Evolutionary conservation across 2,329 filamentous ascomycete genomes (phyloP).

Genomic region (Neonectria faginata): DNA sequence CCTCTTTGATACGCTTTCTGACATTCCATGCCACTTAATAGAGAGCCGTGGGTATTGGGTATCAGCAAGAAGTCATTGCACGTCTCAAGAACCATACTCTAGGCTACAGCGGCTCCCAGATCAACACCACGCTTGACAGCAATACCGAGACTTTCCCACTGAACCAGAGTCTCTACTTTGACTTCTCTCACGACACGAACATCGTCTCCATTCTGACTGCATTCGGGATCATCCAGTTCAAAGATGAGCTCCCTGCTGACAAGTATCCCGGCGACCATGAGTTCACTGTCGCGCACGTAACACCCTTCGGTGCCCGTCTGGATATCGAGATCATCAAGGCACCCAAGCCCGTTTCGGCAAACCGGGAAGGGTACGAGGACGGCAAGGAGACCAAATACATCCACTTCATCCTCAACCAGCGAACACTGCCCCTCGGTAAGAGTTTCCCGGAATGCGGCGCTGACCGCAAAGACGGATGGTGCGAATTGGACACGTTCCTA

Average conservation of each 20-base stretch:
- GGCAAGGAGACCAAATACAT: slow-evolving; percentile 74
- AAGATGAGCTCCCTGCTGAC: slow-evolving; percentile 66
- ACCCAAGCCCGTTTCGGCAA: slow-evolving; percentile 69
- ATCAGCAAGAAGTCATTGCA: slow-evolving; percentile 78
- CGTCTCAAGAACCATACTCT: slow-evolving; percentile 75
- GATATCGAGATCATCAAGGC: slow-evolving; percentile 80
- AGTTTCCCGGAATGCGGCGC: slow-evolving; percentile 74
- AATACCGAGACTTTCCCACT: slow-evolving; percentile 77
- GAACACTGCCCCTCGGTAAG: slow-evolving; percentile 75
- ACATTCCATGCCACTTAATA: slow-evolving; percentile 37
- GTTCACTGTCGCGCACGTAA: slow-evolving; percentile 74
- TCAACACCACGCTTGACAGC: slow-evolving; percentile 78
- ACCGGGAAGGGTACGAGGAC: slow-evolving; percentile 64
- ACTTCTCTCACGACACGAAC: slow-evolving; percentile 83
- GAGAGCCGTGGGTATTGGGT: slow-evolving; percentile 79
- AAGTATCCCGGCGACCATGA: slow-evolving; percentile 68
- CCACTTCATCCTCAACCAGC: slow-evolving; percentile 80
- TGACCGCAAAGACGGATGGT: slow-evolving; percentile 78
- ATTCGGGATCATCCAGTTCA: slow-evolving; percentile 78
- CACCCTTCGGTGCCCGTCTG: slow-evolving; percentile 77
- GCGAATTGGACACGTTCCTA: slow-evolving; percentile 77
- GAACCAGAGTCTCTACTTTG: slow-evolving; percentile 79
- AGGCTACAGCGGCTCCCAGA: slow-evolving; percentile 68
- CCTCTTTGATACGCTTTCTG: not conserved
- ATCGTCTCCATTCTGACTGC: slow-evolving; percentile 77